phyloP scores from a whole-genome alignment of 345 rosid species.

The Schrenkiella parvula region DNA sequence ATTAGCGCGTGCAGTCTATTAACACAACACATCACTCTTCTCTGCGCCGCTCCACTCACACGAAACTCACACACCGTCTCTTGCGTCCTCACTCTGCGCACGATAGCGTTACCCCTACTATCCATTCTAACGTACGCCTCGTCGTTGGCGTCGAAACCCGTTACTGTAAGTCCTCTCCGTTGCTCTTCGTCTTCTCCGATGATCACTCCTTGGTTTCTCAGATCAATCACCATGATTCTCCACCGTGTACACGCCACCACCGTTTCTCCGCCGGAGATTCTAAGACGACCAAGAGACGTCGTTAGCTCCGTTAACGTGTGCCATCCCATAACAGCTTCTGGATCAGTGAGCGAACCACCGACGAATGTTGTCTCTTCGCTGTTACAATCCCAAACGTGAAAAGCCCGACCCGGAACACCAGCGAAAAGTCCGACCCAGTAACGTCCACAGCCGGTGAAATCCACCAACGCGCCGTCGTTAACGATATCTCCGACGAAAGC shows the following conservation, averaged over 20 bases:
- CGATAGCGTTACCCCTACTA: slow-evolving; percentile 46
- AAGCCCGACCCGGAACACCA: slow-evolving; percentile 66
- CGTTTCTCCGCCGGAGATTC: slow-evolving; percentile 46
- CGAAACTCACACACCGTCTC: slow-evolving; percentile 54
- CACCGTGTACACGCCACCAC: slow-evolving; percentile 76
- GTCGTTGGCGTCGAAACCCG: slow-evolving; percentile 42
- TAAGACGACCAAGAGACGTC: slow-evolving; percentile 58
- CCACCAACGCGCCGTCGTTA: slow-evolving; percentile 70
- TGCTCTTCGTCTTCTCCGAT: slow-evolving; percentile 36
- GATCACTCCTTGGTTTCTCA: slow-evolving; percentile 50
- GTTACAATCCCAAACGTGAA: slow-evolving; percentile 67
- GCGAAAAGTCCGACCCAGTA: slow-evolving; percentile 98
- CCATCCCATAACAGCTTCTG: slow-evolving; percentile 76
- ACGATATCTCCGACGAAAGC: slow-evolving; percentile 57
- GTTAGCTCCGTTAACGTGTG: slow-evolving; percentile 59
- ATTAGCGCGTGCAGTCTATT: slow-evolving; percentile 60
- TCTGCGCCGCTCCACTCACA: slow-evolving; percentile 25
- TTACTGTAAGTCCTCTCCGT: slow-evolving; percentile 42
- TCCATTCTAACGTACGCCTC: slow-evolving; percentile 60
- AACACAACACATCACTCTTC: slow-evolving; percentile 57
- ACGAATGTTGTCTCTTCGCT: slow-evolving; percentile 46
- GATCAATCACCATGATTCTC: slow-evolving; percentile 43
- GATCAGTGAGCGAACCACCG: slow-evolving; percentile 63
- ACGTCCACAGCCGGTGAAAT: slow-evolving; percentile 65
- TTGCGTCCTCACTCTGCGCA: slow-evolving; percentile 44